Evolutionary conservation across 345 rosid species (phyloP), one percentile per base, ranked within the genome.

Genomic region (Limnanthes douglasii): DNA sequence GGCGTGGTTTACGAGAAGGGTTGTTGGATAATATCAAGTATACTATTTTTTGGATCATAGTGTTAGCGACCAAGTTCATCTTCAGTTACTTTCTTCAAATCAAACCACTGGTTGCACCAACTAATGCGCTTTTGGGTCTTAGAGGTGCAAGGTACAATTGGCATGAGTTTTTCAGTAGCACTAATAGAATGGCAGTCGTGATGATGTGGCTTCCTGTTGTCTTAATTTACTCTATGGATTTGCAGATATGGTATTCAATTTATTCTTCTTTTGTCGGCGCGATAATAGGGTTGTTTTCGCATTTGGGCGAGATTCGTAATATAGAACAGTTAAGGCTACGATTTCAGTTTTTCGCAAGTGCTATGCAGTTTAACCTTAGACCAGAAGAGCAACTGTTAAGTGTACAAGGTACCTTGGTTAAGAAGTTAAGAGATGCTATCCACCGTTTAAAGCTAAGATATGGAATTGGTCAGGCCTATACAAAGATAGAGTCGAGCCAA

Each of bases 1-100:
- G 93, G 15, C 85, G 97, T 39, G 97, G 93, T 13, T 41, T 86
- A 50, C 69, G 97, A 60, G 97, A 86, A 66, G 94, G 94, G 18
- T 71, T 82, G 33, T 15, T 82, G 48, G 58, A 75, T 51, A 86
- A 82, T 54, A 21, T 82, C 30, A 78, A 59, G 54, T 86, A 86
- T 33, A 56, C 80, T 2, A n/a, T 75, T 40, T 86, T 86, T 40
- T 86, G 97, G 94, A 35, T 76, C 44, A 13, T 31, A 5, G 73
- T 78, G 11, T 19, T 86, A 61, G 49, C 41, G 31, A 51, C 72
- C 1, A 86, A 86, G 64, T 75, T 86, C 43, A 29, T 45, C 3
- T 86, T 86, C 62, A 86, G 97, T 49, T 86, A 82, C 60, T 69
- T 46, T 53, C 61, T 86, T 51, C 94, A 86, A 47, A 78, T 86